phyloP scores from a whole-genome alignment of 208 protist genomes.

The Trypanosoma mega region DNA sequence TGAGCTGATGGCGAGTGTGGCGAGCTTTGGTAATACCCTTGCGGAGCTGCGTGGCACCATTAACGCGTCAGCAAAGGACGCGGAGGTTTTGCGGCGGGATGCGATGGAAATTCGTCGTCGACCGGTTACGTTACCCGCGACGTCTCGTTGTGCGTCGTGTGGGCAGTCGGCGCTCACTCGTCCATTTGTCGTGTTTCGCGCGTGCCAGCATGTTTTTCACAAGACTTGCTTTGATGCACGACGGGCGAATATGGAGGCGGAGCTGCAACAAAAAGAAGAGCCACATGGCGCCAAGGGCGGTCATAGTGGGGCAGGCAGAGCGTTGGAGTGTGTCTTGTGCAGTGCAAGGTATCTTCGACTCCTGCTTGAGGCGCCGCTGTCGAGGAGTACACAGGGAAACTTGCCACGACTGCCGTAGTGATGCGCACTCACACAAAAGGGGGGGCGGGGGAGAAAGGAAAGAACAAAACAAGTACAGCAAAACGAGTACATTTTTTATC shows the following conservation, averaged over 20 bases:
- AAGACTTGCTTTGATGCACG: conserved; percentile 40
- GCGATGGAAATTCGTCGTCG: background rate
- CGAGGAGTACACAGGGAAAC: conserved; percentile 5
- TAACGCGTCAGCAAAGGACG: conserved; percentile 18
- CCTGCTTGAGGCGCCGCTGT: conserved; percentile 23
- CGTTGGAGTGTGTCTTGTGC: conserved; percentile 29
- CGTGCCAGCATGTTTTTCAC: conserved; percentile 46
- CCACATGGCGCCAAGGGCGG: background rate
- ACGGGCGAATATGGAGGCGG: conserved; percentile 12
- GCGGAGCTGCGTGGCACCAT: conserved; percentile 22
- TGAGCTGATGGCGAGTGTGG: conserved; percentile 36
- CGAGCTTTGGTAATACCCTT: conserved; percentile 24
- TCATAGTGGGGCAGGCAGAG: background rate
- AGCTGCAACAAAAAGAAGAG: background rate
- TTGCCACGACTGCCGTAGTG: conserved; percentile 26
- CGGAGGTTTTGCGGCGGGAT: conserved; percentile 23
- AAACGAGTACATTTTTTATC: no score
- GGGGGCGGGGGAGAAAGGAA: no score
- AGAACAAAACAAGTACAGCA: conserved; percentile 23
- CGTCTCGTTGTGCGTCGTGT: conserved; percentile 29
- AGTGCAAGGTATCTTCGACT: conserved; percentile 17
- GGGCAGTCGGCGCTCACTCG: conserved; percentile 32
- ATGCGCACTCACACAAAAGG: conserved; percentile 11
- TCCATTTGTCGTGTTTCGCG: conserved; percentile 38
- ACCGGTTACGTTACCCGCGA: conserved; percentile 2